These are phyloP conservation scores for Peniophora sp. DNA, from an alignment of 1,284 basidiomycete genomes.

Conservation along the genomic window DNA sequence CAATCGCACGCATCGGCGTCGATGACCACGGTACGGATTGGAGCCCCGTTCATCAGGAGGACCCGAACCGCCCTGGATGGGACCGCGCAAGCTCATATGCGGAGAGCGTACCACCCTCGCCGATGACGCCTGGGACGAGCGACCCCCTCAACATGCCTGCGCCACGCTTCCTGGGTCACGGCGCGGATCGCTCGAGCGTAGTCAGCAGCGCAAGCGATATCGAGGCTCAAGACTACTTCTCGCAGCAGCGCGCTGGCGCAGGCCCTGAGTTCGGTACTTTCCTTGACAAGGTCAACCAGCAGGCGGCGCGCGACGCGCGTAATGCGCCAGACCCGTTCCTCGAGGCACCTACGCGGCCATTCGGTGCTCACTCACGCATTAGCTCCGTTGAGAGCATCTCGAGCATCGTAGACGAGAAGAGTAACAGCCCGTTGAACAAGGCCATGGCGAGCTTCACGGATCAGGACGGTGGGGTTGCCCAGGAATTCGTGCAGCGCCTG, in stretches of 20 bases:
- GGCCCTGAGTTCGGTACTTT: conserved; percentile 65
- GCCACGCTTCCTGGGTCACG: conserved; percentile 18
- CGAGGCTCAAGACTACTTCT: conserved; percentile 49
- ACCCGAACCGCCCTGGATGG: conserved; percentile 49
- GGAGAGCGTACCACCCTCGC: conserved; percentile 32
- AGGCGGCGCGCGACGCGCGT: conserved; percentile 72
- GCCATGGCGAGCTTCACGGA: conserved; percentile 84
- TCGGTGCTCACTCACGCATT: conserved; percentile 71
- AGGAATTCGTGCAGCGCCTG: conserved; percentile 82
- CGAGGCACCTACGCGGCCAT: conserved; percentile 66
- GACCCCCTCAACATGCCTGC: conserved; percentile 26
- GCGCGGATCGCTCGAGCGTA: conserved; percentile 37
- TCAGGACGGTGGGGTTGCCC: conserved; percentile 83
- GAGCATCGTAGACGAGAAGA: conserved; percentile 85
- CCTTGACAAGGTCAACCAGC: conserved; percentile 75
- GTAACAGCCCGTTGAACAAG: conserved; percentile 84
- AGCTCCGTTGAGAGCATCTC: conserved; percentile 84
- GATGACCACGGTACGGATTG: conserved; percentile 44
- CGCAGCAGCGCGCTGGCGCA: conserved; percentile 27
- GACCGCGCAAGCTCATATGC: conserved; percentile 34
- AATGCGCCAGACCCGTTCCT: conserved; percentile 81
- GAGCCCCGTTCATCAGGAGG: conserved; percentile 42
- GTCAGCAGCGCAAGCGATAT: conserved; percentile 43
- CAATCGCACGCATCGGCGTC: conserved; percentile 22
- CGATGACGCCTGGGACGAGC: conserved; percentile 36